phyloP scores from a whole-genome alignment of 192 early-diverging fungal genomes.

The Chytriomyces sp. region DNA sequence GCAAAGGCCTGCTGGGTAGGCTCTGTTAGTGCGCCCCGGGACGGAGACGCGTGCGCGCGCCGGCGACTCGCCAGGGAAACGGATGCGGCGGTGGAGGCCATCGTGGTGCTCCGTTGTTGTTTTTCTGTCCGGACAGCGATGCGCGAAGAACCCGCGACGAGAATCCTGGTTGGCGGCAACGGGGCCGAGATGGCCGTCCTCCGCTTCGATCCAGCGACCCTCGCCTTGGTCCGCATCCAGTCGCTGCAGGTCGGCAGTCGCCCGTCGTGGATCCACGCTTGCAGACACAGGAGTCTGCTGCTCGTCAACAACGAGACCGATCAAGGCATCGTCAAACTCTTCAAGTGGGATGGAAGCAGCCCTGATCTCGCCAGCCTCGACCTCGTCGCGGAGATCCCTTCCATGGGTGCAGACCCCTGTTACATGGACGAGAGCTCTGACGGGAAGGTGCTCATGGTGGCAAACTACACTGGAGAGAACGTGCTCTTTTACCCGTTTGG shows the following conservation, averaged over 20 bases:
- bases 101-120: too few species aligned
- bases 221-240: neutral
- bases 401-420: constrained; percentile 5
- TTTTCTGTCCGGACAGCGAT: too few species aligned
- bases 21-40: too few species aligned
- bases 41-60: too few species aligned
- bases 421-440: neutral
- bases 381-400: neutral
- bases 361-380: neutral
- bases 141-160: too few species aligned
- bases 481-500: neutral
- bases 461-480: constrained; percentile 14
- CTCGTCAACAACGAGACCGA: neutral
- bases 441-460: neutral
- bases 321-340: neutral
- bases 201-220: neutral
- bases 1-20: too few species aligned
- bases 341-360: neutral
- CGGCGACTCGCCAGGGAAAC: too few species aligned
- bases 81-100: too few species aligned
- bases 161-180: neutral
- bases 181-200: neutral
- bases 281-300: neutral
- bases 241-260: neutral
- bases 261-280: constrained; percentile 6